phyloP scores from a whole-genome alignment of 176 grass and related monocot species.

The Lolium rigidum region DNA sequence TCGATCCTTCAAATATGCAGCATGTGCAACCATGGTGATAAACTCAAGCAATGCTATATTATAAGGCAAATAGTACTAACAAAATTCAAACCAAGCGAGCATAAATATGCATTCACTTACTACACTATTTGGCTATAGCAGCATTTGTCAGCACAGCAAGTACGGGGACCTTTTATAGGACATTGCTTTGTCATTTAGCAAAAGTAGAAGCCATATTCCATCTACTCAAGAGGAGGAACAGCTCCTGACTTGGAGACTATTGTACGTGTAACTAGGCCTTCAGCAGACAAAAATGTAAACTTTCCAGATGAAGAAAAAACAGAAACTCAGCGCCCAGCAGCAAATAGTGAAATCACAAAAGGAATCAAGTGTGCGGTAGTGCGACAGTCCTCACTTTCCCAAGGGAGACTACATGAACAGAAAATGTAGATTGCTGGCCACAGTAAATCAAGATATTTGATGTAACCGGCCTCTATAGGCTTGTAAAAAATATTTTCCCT shows the following conservation, averaged over 20 bases:
- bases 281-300: neutral
- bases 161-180: conserved; percentile 22
- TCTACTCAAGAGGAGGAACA: conserved; percentile 25
- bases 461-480: neutral
- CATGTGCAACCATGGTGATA: conserved; percentile 7
- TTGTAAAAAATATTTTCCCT: no score
- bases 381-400: conserved; percentile 5
- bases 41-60: neutral
- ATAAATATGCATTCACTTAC: conserved; percentile 36
- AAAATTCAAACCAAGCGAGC: neutral
- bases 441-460: neutral
- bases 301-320: neutral
- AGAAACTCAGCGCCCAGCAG: neutral
- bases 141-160: conserved; percentile 27
- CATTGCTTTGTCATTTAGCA: conserved; percentile 35
- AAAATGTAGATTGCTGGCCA: neutral
- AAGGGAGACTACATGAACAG: conserved; percentile 5
- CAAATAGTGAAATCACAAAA: conserved; percentile 5
- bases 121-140: conserved; percentile 42
- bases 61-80: neutral
- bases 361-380: conserved; percentile 18
- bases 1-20: neutral
- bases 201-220: conserved; percentile 8
- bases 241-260: neutral
- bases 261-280: neutral